These are phyloP conservation scores for Moelleriella libera DNA, from an alignment of 2,329 filamentous ascomycete species.

Conservation along the genomic window DNA sequence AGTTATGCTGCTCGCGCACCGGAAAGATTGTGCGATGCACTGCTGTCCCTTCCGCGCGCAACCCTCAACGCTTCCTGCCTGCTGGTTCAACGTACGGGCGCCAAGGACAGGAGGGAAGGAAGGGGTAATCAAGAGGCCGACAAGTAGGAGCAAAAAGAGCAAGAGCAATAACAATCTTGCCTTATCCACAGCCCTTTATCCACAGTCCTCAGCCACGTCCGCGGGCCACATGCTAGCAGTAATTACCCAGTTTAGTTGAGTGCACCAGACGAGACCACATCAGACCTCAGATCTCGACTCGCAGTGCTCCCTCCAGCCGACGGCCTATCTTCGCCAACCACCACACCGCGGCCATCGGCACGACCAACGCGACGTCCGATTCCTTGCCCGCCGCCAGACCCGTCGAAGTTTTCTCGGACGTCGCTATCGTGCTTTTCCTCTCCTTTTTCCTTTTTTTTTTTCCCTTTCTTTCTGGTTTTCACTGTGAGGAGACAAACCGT, in stretches of 20 bases:
- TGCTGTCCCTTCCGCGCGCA: too few species aligned
- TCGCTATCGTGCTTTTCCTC: not conserved
- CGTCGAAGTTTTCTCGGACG: not conserved
- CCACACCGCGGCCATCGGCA: not conserved
- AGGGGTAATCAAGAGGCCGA: too few species aligned
- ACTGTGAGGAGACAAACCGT: too few species aligned
- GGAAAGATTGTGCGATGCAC: too few species aligned
- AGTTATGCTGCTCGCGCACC: too few species aligned
- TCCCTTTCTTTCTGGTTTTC: not conserved
- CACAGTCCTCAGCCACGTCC: not conserved
- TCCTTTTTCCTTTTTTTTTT: not conserved
- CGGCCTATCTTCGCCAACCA: not conserved
- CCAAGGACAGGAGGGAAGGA: too few species aligned
- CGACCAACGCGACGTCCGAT: not conserved
- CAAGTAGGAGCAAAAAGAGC: too few species aligned
- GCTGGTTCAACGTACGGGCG: too few species aligned
- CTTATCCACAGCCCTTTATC: conserved; percentile 9
- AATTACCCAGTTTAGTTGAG: too few species aligned
- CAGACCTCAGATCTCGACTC: not conserved
- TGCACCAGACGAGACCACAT: too few species aligned
- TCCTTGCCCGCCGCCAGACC: not conserved
- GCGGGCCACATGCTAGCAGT: too few species aligned
- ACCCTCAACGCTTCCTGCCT: too few species aligned
- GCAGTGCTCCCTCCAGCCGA: not conserved
- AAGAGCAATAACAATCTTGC: not conserved